A percentile compares a stretch with the other conserved stretches of the same genome.
phyloP scores from a whole-genome alignment of 495 filamentous ascomycete species.

The Penicillium arizonense region DNA sequence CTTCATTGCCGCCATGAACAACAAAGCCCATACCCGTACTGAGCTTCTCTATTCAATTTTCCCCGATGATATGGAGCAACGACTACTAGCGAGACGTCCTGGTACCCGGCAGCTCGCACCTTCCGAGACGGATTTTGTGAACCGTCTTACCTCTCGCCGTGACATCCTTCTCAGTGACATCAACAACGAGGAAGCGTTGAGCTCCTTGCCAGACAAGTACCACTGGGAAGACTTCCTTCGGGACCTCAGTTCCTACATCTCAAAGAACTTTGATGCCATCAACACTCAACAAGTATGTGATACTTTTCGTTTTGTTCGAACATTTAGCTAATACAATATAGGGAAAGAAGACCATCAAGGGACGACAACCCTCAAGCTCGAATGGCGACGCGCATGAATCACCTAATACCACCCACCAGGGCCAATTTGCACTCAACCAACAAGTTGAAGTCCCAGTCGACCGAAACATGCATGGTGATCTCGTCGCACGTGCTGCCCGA shows the following conservation, averaged over 20 bases:
- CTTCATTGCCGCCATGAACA: conserved; percentile 70
- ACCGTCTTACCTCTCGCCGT: conserved; percentile 59
- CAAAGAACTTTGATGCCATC: conserved; percentile 68
- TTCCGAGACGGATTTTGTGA: conserved; percentile 73
- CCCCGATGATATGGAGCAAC: conserved; percentile 63
- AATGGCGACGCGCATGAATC: conserved; percentile 41
- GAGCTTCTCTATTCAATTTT: conserved; percentile 74
- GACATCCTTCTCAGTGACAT: conserved; percentile 65
- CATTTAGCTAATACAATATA: conserved; percentile 25
- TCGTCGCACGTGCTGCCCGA: conserved; percentile 52
- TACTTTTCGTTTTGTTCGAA: background rate
- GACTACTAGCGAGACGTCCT: conserved; percentile 62
- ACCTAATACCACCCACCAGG: conserved; percentile 39
- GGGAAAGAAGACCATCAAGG: conserved; percentile 43
- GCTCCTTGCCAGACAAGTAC: conserved; percentile 68
- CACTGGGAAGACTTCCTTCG: conserved; percentile 78
- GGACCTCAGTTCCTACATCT: conserved; percentile 70
- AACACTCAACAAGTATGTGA: conserved; percentile 48
- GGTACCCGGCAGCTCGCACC: conserved; percentile 61
- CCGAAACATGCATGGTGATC: conserved; percentile 49
- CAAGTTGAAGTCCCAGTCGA: conserved; percentile 43
- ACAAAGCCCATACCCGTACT: conserved; percentile 60
- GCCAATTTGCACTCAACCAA: conserved; percentile 45
- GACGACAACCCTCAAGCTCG: conserved; percentile 42
- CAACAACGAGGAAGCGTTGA: conserved; percentile 59